Conservation (phyloP, 306 rosid species). For the Sicyos baderoa region DNA sequence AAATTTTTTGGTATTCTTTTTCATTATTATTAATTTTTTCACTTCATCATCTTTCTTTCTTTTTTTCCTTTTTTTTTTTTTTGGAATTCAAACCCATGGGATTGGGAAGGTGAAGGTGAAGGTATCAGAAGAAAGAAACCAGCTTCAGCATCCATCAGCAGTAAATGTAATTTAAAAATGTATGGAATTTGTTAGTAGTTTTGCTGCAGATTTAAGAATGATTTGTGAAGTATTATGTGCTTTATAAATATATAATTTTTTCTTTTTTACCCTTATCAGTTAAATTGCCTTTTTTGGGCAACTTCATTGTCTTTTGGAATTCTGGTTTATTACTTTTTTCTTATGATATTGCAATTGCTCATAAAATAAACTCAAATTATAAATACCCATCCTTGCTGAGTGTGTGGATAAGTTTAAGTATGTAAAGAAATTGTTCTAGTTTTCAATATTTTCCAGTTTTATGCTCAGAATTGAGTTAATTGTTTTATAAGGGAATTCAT, state of each 20-base stretch:
- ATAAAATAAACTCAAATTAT: background rate
- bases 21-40: background rate
- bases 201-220: conserved; percentile 25
- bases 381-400: background rate
- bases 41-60: background rate
- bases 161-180: conserved; percentile 23
- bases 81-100: conserved; percentile 2
- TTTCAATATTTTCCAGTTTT: background rate
- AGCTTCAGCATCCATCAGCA: conserved; percentile 17
- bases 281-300: too few relatives aligned
- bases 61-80: background rate
- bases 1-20: conserved; percentile 20
- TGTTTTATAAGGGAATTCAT: background rate
- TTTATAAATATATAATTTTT: conserved; percentile 9
- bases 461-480: background rate
- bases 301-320: background rate
- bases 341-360: background rate
- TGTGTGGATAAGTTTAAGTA: background rate
- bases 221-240: conserved; percentile 21
- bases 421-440: background rate
- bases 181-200: conserved; percentile 22
- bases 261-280: conserved; percentile 4
- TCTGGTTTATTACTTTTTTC: background rate
- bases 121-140: conserved; percentile 22
- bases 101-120: conserved; percentile 13